These are phyloP conservation scores for Carex cristatella DNA, from an alignment of 176 grass and related monocot genomes.

Conservation along the genomic window DNA sequence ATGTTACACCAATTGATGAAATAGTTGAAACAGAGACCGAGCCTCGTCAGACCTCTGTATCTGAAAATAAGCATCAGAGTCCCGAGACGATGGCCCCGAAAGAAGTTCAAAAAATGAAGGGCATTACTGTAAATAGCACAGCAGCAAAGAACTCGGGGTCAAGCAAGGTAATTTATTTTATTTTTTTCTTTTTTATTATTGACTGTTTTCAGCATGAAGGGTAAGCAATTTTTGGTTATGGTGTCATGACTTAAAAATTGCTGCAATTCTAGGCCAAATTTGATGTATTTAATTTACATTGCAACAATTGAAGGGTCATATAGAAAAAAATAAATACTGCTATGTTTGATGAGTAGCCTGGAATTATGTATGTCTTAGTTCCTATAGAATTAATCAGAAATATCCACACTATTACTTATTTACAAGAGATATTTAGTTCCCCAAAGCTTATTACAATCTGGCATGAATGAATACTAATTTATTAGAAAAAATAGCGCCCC, in stretches of 20 bases:
- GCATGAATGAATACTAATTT: neutral
- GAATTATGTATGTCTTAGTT: neutral
- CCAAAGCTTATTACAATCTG: neutral
- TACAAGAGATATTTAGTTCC: neutral
- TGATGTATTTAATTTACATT: neutral
- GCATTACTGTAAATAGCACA: neutral
- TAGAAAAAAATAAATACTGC: neutral
- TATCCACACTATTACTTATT: neutral
- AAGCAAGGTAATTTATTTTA: conserved; percentile 9
- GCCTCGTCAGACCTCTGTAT: conserved; percentile 4
- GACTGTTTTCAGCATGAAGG: neutral
- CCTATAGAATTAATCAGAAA: neutral
- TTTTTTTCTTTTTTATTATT: neutral
- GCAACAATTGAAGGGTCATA: neutral
- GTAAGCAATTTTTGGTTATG: neutral
- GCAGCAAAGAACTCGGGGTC: neutral
- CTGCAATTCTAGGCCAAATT: neutral
- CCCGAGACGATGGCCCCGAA: conserved; percentile 2
- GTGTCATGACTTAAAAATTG: neutral
- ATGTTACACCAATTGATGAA: conserved; percentile 22
- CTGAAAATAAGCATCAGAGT: conserved; percentile 15
- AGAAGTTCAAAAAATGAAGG: conserved; percentile 8
- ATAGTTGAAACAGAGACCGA: conserved; percentile 2
- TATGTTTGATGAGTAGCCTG: neutral
- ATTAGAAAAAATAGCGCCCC: neutral